Evolutionary conservation across 2,329 filamentous ascomycete genomes (phyloP).

Genomic region (Penicillium sp.): DNA sequence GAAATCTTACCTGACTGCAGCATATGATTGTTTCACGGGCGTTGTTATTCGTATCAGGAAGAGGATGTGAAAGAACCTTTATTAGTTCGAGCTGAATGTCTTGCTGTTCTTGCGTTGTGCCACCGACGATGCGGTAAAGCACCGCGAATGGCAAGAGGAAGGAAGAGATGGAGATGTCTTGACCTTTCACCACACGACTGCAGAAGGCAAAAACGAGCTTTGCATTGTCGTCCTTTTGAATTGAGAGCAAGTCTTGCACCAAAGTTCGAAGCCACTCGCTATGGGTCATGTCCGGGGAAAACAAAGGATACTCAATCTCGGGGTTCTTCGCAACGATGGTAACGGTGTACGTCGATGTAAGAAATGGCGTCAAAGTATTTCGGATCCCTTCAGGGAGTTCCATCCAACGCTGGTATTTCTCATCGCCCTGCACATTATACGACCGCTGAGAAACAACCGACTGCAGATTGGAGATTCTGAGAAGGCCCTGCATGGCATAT

Average conservation of each 20-base stretch:
- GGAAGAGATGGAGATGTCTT: constrained; percentile 80
- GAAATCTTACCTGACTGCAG: constrained; percentile 75
- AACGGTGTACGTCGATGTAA: constrained; percentile 79
- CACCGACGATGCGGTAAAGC: constrained; percentile 77
- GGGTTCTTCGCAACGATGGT: constrained; percentile 58
- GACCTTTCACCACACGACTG: constrained; percentile 77
- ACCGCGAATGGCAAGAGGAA: constrained; percentile 88
- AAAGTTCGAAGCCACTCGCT: constrained; percentile 79
- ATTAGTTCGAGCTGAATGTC: constrained; percentile 73
- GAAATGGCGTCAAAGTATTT: constrained; percentile 82
- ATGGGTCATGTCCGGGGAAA: constrained; percentile 67
- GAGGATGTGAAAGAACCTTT: constrained; percentile 67
- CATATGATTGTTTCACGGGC: constrained; percentile 75
- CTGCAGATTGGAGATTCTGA: constrained; percentile 74
- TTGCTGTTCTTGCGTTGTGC: constrained; percentile 62
- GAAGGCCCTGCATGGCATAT: constrained; percentile 89
- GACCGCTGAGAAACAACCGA: constrained; percentile 54
- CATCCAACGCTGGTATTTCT: constrained; percentile 73
- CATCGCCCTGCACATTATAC: constrained; percentile 56
- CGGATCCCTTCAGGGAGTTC: constrained; percentile 73
- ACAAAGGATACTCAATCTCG: constrained; percentile 73
- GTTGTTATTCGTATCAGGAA: constrained; percentile 53
- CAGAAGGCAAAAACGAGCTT: constrained; percentile 78
- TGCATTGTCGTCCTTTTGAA: constrained; percentile 71
- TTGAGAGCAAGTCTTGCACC: constrained; percentile 78